phyloP scores from a whole-genome alignment of 192 early-diverging fungal genomes.

The Jimgerdemannia lactiflua region DNA sequence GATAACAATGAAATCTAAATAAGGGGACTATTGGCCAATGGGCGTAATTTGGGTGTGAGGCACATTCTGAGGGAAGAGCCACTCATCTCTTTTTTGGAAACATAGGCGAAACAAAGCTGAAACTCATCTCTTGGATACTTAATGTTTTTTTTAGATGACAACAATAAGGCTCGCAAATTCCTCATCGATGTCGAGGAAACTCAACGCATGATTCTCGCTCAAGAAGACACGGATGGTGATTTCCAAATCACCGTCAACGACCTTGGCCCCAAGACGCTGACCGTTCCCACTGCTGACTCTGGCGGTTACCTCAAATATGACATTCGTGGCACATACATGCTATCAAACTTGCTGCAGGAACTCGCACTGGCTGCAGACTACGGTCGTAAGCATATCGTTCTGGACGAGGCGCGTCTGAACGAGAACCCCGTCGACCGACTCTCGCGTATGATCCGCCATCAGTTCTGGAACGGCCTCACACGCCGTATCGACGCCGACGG shows the following conservation, averaged over 20 bases:
- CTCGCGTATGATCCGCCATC: constrained; percentile 83
- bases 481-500: constrained; percentile 81
- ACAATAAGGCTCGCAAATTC: constrained; percentile 65
- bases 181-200: constrained; percentile 84
- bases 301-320: constrained; percentile 87
- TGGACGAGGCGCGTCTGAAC: constrained; percentile 86
- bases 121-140: background rate
- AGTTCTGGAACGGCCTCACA: constrained; percentile 98
- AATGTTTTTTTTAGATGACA: constrained; percentile 26
- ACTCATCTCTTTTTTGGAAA: background rate
- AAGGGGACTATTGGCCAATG: too few species aligned
- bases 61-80: too few species aligned
- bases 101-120: background rate
- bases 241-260: constrained; percentile 95
- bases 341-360: constrained; percentile 95
- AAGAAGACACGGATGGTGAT: constrained; percentile 96
- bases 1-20: too few species aligned
- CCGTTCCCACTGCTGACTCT: constrained; percentile 83
- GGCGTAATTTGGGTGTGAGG: too few species aligned
- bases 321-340: constrained; percentile 91
- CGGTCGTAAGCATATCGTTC: constrained; percentile 81
- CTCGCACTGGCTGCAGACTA: constrained; percentile 87
- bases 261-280: constrained; percentile 86
- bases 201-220: constrained; percentile 72
- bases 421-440: constrained; percentile 95